Conservation (phyloP, 805 yeast species). For the Schizosaccharomyces japonicus region DNA sequence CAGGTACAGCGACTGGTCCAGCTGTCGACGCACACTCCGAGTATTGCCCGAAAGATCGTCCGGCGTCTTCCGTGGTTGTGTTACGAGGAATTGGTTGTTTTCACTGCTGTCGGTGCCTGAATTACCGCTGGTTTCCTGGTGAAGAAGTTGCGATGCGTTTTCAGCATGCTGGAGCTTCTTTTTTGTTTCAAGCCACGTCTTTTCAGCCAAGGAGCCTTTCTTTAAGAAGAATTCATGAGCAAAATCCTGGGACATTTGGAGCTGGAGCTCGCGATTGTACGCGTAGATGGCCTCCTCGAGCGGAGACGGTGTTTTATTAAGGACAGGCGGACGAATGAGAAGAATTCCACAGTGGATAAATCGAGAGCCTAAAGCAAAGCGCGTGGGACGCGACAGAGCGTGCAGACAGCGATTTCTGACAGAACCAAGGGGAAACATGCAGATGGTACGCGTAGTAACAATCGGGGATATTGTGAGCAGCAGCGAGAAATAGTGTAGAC, state of each 20-base stretch:
- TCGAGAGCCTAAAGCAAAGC: too few relatives aligned
- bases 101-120: conserved; percentile 34
- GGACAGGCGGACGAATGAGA: conserved; percentile 60
- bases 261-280: conserved; percentile 69
- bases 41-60: conserved; percentile 47
- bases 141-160: conserved; percentile 30
- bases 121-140: conserved; percentile 51
- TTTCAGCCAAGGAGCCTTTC: conserved; percentile 71
- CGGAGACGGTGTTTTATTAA: conserved; percentile 49
- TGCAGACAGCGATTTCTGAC: too few relatives aligned
- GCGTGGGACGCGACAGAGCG: too few relatives aligned
- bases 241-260: conserved; percentile 89
- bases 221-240: conserved; percentile 82
- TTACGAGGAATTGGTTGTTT: conserved; percentile 3
- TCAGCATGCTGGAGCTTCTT: background rate
- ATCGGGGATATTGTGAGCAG: too few relatives aligned
- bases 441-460: too few relatives aligned
- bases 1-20: conserved; percentile 60
- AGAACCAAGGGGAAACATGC: too few relatives aligned
- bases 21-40: conserved; percentile 50
- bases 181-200: conserved; percentile 38
- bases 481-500: too few relatives aligned
- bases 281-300: conserved; percentile 55
- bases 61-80: conserved; percentile 47
- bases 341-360: too few relatives aligned